Evolutionary conservation across 1,139 yeast species (phyloP).

Genomic region (Tardiomyces depauwii): DNA sequence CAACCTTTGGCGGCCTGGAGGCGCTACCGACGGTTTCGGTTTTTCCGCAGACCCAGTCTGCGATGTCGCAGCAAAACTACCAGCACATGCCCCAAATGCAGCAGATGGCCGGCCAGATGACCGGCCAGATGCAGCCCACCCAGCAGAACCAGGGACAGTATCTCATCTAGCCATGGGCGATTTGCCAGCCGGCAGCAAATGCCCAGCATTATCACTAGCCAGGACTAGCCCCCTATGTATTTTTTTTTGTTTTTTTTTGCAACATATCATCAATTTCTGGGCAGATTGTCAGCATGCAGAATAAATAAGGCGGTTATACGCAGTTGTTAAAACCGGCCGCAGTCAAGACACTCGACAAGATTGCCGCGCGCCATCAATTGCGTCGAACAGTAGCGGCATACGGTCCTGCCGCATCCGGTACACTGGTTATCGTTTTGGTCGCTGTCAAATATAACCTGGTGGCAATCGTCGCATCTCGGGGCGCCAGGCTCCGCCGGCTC

Average conservation of each 20-base stretch:
- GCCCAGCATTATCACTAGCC: too few relatives aligned
- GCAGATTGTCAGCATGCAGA: not conserved
- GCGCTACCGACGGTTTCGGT: not conserved
- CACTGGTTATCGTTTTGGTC: slow-evolving; percentile 3
- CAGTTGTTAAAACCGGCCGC: slow-evolving; percentile 1
- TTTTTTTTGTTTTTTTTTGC: not conserved
- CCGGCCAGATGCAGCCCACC: slow-evolving; percentile 1
- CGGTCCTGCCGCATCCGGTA: slow-evolving; percentile 1
- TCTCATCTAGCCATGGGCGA: slow-evolving; percentile 1
- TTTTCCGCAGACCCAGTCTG: slow-evolving; percentile 7
- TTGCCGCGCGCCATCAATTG: slow-evolving; percentile 2
- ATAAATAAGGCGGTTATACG: too few relatives aligned
- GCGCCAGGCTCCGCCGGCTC: not conserved
- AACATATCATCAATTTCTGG: not conserved
- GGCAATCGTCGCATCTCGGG: not conserved
- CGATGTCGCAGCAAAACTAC: slow-evolving; percentile 4
- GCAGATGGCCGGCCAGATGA: slow-evolving; percentile 3
- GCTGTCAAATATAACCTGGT: not conserved
- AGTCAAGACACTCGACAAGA: slow-evolving; percentile 3
- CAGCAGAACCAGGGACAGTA: slow-evolving; percentile 2
- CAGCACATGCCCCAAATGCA: not conserved
- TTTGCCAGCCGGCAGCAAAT: too few relatives aligned
- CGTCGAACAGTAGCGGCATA: slow-evolving; percentile 3
- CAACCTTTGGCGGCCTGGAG: not conserved
- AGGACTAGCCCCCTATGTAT: too few relatives aligned